Percentiles rank a stretch among this genome's conserved stretches.
phyloP scores from a whole-genome alignment of 768 basidiomycete species.

The Trametes cubensis region DNA sequence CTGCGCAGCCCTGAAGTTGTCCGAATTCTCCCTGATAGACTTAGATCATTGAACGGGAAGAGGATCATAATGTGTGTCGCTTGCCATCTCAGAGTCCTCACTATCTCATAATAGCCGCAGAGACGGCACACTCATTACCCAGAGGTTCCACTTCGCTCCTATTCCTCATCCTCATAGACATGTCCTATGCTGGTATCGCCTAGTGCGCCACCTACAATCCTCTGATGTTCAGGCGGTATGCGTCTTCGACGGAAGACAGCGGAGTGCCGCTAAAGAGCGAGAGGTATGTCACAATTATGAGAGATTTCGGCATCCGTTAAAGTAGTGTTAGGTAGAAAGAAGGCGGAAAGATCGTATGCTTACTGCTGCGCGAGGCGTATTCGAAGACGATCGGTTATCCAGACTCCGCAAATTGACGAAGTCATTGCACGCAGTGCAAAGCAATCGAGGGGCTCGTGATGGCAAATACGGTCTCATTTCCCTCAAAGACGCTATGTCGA shows the following conservation, averaged over 20 bases:
- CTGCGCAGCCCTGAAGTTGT: conserved; percentile 62
- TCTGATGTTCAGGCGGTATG: conserved; percentile 64
- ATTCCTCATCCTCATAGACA: conserved; percentile 67
- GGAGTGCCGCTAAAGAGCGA: conserved; percentile 65
- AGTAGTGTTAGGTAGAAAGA: conserved; percentile 51
- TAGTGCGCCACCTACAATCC: conserved; percentile 63
- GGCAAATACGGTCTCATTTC: conserved; percentile 33
- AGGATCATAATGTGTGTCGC: conserved; percentile 69
- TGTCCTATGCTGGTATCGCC: conserved; percentile 76
- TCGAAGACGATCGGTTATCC: conserved; percentile 60
- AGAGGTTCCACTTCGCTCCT: conserved; percentile 75
- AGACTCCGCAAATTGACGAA: conserved; percentile 47
- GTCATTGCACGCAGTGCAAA: conserved; percentile 26
- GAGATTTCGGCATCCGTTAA: background rate
- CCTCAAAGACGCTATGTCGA: conserved; percentile 20
- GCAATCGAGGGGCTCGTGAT: conserved; percentile 15
- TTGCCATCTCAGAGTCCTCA: background rate
- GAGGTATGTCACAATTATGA: conserved; percentile 52
- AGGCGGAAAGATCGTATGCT: conserved; percentile 53
- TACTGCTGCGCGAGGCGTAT: conserved; percentile 51
- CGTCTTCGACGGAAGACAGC: conserved; percentile 77
- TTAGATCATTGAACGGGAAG: conserved; percentile 63
- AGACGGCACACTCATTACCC: conserved; percentile 85
- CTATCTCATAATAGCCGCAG: conserved; percentile 41
- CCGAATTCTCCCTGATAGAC: conserved; percentile 62